Conservation (phyloP, 371 early-diverging fungal species). For the Batrachochytrium dendrobatidis region DNA sequence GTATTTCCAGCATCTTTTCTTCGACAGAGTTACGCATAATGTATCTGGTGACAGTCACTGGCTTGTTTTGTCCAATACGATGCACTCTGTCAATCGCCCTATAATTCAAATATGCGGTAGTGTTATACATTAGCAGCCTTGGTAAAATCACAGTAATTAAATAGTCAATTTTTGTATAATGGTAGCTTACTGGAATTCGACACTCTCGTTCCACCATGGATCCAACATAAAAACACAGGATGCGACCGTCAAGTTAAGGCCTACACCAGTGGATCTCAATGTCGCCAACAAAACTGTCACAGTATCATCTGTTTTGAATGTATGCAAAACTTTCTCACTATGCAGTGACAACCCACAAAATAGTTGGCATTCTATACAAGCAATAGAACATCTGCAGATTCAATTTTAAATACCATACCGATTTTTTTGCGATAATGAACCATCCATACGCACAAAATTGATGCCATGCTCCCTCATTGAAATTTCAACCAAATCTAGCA, state of each 20-base stretch:
- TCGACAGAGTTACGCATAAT: conserved; percentile 33
- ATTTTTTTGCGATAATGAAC: conserved; percentile 45
- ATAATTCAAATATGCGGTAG: conserved; percentile 52
- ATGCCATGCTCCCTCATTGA: conserved; percentile 46
- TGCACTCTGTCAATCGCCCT: conserved; percentile 88
- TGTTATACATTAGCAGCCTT: not conserved
- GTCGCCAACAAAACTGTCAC: conserved; percentile 62
- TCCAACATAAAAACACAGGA: conserved; percentile 63
- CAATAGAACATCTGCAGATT: no score
- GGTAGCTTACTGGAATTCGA: conserved; percentile 16
- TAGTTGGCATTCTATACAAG: not conserved
- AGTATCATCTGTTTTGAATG: conserved; percentile 43
- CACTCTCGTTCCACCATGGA: conserved; percentile 77
- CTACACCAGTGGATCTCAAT: conserved; percentile 72
- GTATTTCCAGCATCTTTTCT: conserved; percentile 30
- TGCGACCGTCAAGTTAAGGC: conserved; percentile 73
- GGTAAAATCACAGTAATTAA: not conserved
- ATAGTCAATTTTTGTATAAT: conserved; percentile 25
- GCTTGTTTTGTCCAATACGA: conserved; percentile 66
- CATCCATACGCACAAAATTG: conserved; percentile 57
- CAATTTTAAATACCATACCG: conserved; percentile 15
- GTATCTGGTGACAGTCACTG: conserved; percentile 25
- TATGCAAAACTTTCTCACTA: conserved; percentile 38
- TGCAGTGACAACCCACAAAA: not conserved
- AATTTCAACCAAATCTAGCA: conserved; percentile 57